phyloP scores from a whole-genome alignment of 1,284 basidiomycete genomes.

The Pseudozyma pruni region DNA sequence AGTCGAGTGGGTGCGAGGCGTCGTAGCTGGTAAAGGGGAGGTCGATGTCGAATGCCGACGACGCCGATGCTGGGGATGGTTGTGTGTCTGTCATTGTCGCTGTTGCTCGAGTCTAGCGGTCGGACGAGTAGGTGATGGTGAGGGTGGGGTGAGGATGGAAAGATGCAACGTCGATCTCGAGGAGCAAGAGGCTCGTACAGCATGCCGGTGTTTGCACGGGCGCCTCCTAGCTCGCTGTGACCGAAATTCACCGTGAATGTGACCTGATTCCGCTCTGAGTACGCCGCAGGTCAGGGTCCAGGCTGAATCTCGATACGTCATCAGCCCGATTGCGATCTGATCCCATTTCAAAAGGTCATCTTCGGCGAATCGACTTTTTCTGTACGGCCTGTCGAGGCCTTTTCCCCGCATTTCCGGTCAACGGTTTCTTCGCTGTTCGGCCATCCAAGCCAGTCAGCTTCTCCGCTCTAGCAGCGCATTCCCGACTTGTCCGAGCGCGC shows the following conservation, averaged over 20 bases:
- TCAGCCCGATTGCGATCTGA: not conserved
- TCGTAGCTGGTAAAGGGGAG: slow-evolving; percentile 40
- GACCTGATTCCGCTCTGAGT: too few relatives aligned
- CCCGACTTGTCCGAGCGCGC: not conserved
- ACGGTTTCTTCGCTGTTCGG: too few relatives aligned
- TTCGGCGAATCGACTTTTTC: not conserved
- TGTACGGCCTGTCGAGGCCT: not conserved
- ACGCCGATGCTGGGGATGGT: too few relatives aligned
- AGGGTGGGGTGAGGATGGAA: not conserved
- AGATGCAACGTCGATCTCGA: slow-evolving; percentile 6
- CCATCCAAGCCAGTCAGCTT: too few relatives aligned
- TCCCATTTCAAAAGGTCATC: not conserved
- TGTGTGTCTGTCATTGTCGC: slow-evolving; percentile 6
- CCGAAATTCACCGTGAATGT: too few relatives aligned
- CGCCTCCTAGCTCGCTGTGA: too few relatives aligned
- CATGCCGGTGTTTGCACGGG: slow-evolving; percentile 11
- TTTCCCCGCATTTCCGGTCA: too few relatives aligned
- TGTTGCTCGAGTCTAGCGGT: not conserved
- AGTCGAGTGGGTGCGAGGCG: slow-evolving; percentile 29
- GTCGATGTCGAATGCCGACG: slow-evolving; percentile 38
- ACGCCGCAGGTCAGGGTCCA: too few relatives aligned
- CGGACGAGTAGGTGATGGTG: too few relatives aligned
- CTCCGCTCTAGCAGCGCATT: not conserved
- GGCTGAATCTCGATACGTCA: too few relatives aligned
- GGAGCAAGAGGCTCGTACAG: not conserved